These are phyloP conservation scores for Erodium texanum DNA, from an alignment of 441 rosid genomes.

Conservation along the genomic window DNA sequence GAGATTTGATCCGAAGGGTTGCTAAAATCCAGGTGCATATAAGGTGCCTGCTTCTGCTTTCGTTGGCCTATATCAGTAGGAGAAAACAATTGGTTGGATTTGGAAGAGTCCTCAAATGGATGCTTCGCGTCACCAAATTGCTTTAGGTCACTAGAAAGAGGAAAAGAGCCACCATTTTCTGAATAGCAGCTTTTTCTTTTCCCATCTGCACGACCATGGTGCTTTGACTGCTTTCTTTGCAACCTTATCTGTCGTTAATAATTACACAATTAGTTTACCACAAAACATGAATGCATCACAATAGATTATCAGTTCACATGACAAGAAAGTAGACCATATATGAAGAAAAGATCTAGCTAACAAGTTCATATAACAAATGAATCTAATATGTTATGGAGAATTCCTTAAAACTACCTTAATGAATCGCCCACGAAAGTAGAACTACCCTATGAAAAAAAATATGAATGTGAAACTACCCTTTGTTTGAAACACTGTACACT, in stretches of 20 bases:
- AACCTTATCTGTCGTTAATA: conserved; percentile 35
- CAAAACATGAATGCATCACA: background rate
- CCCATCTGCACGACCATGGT: conserved; percentile 31
- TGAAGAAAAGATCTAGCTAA: background rate
- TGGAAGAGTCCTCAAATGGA: conserved; percentile 18
- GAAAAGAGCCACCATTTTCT: conserved; percentile 38
- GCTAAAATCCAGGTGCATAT: conserved; percentile 24
- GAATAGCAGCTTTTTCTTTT: conserved; percentile 31
- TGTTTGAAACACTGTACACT: too few relatives aligned
- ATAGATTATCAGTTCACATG: conserved; percentile 1
- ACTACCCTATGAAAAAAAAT: too few relatives aligned
- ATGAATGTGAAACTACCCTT: too few relatives aligned
- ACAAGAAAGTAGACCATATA: background rate
- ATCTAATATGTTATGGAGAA: background rate
- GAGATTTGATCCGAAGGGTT: conserved; percentile 43
- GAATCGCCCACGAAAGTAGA: too few relatives aligned
- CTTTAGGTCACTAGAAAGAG: conserved; percentile 27
- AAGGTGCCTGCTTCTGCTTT: conserved; percentile 22
- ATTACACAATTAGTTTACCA: conserved; percentile 12
- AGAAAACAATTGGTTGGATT: conserved; percentile 24
- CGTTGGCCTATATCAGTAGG: conserved; percentile 23
- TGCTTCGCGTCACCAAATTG: conserved; percentile 27
- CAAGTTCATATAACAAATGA: background rate
- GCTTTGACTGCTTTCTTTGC: conserved; percentile 35
- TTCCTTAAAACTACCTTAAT: too few relatives aligned